Evolutionary conservation across 176 grass and related monocot genomes (phyloP).

Genomic region (Saccharum spontaneum): DNA sequence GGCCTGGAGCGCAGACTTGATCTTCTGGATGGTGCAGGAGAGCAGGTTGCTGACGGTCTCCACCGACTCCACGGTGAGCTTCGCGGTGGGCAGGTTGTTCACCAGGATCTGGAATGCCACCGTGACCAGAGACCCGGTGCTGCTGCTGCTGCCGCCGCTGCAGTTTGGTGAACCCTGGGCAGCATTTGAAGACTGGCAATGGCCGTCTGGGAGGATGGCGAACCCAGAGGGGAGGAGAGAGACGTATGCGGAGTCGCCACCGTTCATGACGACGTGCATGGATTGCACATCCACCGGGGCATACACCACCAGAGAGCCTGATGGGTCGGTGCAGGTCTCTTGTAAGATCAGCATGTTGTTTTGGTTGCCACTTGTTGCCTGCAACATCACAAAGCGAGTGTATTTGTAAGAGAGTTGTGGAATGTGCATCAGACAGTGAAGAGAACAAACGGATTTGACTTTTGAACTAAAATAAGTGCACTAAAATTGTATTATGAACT

Average conservation of each 20-base stretch:
- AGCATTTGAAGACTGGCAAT: neutral
- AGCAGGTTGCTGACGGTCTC: slow-evolving; percentile 69
- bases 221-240: slow-evolving; percentile 71
- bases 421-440: neutral
- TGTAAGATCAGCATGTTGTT: slow-evolving; percentile 75
- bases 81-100: slow-evolving; percentile 60
- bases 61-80: slow-evolving; percentile 68
- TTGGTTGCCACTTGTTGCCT: slow-evolving; percentile 63
- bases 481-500: neutral
- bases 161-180: neutral
- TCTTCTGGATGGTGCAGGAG: slow-evolving; percentile 80
- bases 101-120: slow-evolving; percentile 81
- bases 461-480: neutral
- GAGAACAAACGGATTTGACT: neutral
- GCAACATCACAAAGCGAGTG: neutral
- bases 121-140: slow-evolving; percentile 56
- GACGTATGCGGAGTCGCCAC: slow-evolving; percentile 65
- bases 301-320: slow-evolving; percentile 58
- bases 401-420: neutral
- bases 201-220: slow-evolving; percentile 63
- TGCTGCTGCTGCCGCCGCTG: neutral
- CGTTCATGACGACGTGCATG: slow-evolving; percentile 76
- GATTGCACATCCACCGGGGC: slow-evolving; percentile 69
- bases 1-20: slow-evolving; percentile 62
- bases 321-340: slow-evolving; percentile 63